Base-by-base conservation (phyloP, 176 grass and related monocot species). In the Aegilops sharonensis region DNA sequence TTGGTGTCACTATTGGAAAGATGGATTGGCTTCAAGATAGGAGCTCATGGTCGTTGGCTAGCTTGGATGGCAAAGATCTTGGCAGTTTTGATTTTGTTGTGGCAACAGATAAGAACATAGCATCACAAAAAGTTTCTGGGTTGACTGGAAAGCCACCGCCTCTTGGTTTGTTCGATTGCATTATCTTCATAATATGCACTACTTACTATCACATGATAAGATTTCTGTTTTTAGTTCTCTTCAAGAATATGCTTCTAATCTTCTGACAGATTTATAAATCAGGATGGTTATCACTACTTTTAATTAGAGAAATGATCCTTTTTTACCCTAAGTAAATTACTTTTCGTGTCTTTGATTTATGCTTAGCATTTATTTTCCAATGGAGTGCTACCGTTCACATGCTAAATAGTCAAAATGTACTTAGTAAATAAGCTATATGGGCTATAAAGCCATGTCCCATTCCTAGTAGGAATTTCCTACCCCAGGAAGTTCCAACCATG, bases 1-100 rank as follows among this genome's bases (percentile, higher is more conserved):
- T 94, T 89, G 92, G 94, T 45, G 77, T 95, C 60, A 95, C 89
- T 39, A 50, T 98, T 88, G 94, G 94, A 21, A 98, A 92, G 87
- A 86, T 94, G 82, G 69, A 92, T 78, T 95, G 94, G 97, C 87
- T 94, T 77, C 88, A 87, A 63, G 85, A 93, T 70, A 88, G 34
- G 78, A 90, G 87, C 64, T 92, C 81, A 57, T 98, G 97, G 97
- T 91, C 82, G 6, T 88, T 98, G 81, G 80, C 86, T 91, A 91
- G 92, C 37, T 88, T 98, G 81, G 92, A 95, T 86, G 90, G 90
- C 35, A 86, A 88, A 85, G 88, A 94, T 88, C 83, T 95, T 73
- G 92, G 97, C 14, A 75, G 83, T 75, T 98, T 94, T 91, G 92
- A 98, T 56, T 89, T 89, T 80, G 90, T 92, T 35, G 90, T 95